phyloP scores from a whole-genome alignment of 129 eudicot species.

The Flaveria linearis region DNA sequence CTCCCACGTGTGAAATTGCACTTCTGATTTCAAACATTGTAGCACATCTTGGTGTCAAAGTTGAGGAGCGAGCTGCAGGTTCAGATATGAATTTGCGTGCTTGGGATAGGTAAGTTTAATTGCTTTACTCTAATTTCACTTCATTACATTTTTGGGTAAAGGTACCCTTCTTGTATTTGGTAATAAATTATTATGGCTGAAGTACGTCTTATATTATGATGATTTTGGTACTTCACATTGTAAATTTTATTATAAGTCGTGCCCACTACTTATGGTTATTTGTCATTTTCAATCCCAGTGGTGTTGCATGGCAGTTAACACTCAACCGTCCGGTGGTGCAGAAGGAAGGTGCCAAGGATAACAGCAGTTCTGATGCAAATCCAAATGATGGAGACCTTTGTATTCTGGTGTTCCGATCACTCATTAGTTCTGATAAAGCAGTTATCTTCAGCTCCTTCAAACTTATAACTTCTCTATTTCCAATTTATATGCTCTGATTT shows the following conservation, averaged over 20 bases:
- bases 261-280: conserved; percentile 14
- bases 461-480: not conserved
- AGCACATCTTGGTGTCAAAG: conserved; percentile 73
- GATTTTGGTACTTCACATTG: conserved; percentile 10
- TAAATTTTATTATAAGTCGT: not conserved
- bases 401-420: conserved; percentile 87
- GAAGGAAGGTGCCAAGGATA: conserved; percentile 38
- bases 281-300: conserved; percentile 49
- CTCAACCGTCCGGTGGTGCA: conserved; percentile 60
- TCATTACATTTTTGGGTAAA: not conserved
- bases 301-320: conserved; percentile 92
- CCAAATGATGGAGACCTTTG: conserved; percentile 59
- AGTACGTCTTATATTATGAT: not conserved
- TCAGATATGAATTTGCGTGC: conserved; percentile 84
- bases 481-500: not conserved
- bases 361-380: conserved; percentile 29
- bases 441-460: conserved; percentile 42
- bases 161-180: not conserved
- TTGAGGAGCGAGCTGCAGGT: conserved; percentile 63
- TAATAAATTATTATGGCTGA: not conserved
- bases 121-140: conserved; percentile 6
- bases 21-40: conserved; percentile 70
- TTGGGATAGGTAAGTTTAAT: conserved; percentile 72
- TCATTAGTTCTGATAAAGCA: conserved; percentile 81
- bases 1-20: conserved; percentile 79